Percentiles rank a stretch among this genome's conserved stretches.
Evolutionary conservation across 192 early-diverging fungal species (phyloP).

Genomic region (Mortierella hygrophila): DNA sequence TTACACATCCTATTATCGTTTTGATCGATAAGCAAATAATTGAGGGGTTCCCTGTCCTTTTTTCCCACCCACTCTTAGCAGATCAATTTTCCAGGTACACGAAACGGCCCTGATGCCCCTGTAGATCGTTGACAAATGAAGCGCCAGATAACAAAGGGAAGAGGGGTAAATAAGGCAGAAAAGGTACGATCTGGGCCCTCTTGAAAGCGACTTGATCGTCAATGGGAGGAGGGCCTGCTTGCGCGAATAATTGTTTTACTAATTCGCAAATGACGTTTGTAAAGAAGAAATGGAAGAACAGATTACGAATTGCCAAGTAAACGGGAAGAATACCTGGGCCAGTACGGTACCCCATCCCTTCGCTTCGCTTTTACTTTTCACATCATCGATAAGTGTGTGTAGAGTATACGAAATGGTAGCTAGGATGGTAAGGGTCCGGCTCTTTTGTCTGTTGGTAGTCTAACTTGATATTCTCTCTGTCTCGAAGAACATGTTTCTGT

Average conservation of each 20-base stretch:
- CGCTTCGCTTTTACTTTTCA: neutral
- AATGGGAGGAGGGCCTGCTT: neutral
- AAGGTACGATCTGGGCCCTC: neutral
- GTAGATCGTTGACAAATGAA: neutral
- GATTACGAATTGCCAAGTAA: neutral
- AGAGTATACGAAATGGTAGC: neutral
- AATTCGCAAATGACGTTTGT: constrained; percentile 4
- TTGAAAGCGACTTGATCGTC: neutral
- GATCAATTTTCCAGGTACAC: neutral
- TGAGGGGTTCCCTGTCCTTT: neutral
- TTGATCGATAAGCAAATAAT: neutral
- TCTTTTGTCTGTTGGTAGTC: neutral
- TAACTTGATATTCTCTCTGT: neutral
- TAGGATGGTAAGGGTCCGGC: neutral
- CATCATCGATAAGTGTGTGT: neutral
- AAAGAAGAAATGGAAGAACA: neutral
- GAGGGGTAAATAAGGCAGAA: neutral
- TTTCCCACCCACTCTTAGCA: neutral
- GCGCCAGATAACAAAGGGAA: neutral
- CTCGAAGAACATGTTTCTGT: neutral
- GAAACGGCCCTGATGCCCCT: too few relatives aligned
- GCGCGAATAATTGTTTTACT: neutral
- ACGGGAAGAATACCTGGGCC: neutral
- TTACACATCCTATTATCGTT: neutral
- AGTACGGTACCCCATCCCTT: neutral